Percentiles rank a stretch among this genome's conserved stretches.
Conservation (phyloP, 352 stramenopile species). For the Globisporangium viniferum region DNA sequence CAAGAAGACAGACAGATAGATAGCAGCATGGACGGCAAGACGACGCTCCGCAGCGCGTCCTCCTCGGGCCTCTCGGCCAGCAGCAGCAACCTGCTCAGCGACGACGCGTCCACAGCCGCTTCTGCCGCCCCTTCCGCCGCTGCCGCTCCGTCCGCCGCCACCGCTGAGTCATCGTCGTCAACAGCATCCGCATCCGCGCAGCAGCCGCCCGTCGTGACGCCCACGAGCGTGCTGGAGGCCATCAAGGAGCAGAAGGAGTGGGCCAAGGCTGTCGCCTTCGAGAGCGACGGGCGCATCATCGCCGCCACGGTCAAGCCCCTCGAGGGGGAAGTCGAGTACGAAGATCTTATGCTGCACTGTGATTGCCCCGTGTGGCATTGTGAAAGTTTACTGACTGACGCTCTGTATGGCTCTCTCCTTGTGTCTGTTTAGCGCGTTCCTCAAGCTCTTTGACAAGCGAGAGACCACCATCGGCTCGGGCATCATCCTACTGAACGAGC, state of each 20-base stretch:
- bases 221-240: slow-evolving; percentile 44
- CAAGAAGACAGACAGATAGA: background rate
- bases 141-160: background rate
- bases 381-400: background rate
- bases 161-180: background rate
- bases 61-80: slow-evolving; percentile 15
- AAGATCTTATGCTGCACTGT: background rate
- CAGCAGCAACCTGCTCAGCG: slow-evolving; percentile 18
- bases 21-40: slow-evolving; percentile 20
- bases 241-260: slow-evolving; percentile 69
- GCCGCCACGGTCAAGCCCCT: slow-evolving; percentile 53
- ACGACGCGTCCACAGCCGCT: slow-evolving; percentile 15
- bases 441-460: slow-evolving; percentile 77
- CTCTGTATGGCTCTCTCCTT: slow-evolving; percentile 12
- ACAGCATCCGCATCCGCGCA: slow-evolving; percentile 4
- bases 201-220: slow-evolving; percentile 24
- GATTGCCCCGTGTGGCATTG: background rate
- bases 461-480: slow-evolving; percentile 71
- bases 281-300: slow-evolving; percentile 49
- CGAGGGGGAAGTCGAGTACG: slow-evolving; percentile 59
- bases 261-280: slow-evolving; percentile 58
- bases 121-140: background rate
- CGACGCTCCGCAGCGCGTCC: slow-evolving; percentile 13
- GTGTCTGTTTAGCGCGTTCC: slow-evolving; percentile 27
- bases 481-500: slow-evolving; percentile 68